Base-by-base conservation (phyloP, 139 green algal genomes). In the Gonium pectorale region DNA sequence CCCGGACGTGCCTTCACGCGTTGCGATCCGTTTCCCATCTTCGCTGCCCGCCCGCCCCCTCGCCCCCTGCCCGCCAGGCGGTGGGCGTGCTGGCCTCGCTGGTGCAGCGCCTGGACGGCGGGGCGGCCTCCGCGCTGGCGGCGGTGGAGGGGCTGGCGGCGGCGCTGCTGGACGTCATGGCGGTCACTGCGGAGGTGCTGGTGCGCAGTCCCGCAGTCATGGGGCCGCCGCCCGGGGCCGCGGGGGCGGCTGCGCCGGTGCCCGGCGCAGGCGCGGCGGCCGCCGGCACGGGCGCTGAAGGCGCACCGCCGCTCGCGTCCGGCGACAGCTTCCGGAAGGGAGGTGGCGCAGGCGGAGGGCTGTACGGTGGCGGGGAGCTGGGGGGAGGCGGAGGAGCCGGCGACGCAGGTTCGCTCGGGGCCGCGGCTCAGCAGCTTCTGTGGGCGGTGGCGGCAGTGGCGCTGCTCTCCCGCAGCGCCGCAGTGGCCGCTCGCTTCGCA, bases 401-500 rank as follows among this genome's bases (percentile, higher is more conserved):
- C 22, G 56, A 7, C n/a, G 56, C 24, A 31, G 56, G 56, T 66
- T 17, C 38, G 67, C 24, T 51, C 26, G 38, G 41, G 38, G 40
- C 3, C 17, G 67, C 40, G 27, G 29, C 31, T 5, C 75, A 82
- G 17, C 75, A 82, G 75, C 75, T 82, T 40, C 56, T 82, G 75
- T 82, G 75, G 75, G 43, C 24, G 21, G 75, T 86, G 69, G 81
- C 81, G 63, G 81, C 81, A 24, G 54, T 87, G 60, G 69, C 54
- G 29, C 44, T 38, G 81, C 81, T 87, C 60, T 81, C 54, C 22
- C 68, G 81, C 29, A 67, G 37, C 24, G 81, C 81, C 29, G 69
- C 81, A 35, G 81, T 87, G 69, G 81, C 81, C 26, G 81, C 81
- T 27, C 59, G 81, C 24, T 72, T 87, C 27, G 81, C 81, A 19